Evolutionary conservation across 2,329 filamentous ascomycete genomes (phyloP).

Genomic region (Raffaelea ambrosiae): DNA sequence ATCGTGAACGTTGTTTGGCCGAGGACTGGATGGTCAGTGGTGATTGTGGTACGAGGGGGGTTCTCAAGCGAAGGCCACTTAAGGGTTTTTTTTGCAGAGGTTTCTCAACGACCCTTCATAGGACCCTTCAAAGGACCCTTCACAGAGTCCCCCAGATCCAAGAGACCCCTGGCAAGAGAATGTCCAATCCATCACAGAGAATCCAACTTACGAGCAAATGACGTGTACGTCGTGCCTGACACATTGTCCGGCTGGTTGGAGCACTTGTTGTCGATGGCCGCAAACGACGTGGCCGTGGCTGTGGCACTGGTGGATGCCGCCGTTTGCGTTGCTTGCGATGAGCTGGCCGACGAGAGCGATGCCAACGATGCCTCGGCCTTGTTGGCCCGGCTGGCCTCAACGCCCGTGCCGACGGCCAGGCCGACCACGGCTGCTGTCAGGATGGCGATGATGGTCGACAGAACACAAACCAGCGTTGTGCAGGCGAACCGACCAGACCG

Average conservation of each 20-base stretch:
- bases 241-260: constrained; percentile 24
- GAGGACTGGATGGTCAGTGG: too few species aligned
- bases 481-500: constrained; percentile 21
- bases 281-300: constrained; percentile 18
- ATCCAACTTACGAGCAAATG: constrained; percentile 24
- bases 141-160: too few species aligned
- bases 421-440: constrained; percentile 32
- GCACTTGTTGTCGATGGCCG: constrained; percentile 30
- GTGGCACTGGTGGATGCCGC: constrained; percentile 14
- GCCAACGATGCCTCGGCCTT: constrained; percentile 17
- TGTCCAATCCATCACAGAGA: too few species aligned
- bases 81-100: too few species aligned
- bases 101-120: too few species aligned
- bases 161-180: not conserved
- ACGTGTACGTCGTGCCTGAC: constrained; percentile 28
- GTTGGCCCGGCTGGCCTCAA: constrained; percentile 30
- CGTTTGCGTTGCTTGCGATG: not conserved
- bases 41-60: too few species aligned
- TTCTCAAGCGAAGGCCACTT: too few species aligned
- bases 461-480: constrained; percentile 28
- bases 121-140: too few species aligned
- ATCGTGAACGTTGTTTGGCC: constrained; percentile 27
- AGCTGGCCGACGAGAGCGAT: not conserved
- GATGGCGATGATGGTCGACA: constrained; percentile 30
- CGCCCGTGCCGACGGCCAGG: constrained; percentile 33